Evolutionary conservation across 2,329 filamentous ascomycete genomes (phyloP).

Genomic region (Penicillium griseofulvum): DNA sequence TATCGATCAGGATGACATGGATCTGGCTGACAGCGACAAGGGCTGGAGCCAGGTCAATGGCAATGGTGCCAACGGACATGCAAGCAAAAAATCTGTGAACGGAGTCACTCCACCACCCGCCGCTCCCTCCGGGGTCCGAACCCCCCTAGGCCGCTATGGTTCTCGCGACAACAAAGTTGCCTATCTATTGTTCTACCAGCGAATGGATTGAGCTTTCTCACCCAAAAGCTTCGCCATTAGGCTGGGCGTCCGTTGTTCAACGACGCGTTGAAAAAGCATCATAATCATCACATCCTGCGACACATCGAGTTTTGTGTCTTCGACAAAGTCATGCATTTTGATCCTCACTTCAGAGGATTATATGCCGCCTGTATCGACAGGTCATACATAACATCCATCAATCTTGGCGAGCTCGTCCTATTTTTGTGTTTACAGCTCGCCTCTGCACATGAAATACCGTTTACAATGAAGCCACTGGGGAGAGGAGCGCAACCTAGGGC

Average conservation of each 20-base stretch:
- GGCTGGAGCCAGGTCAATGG: slow-evolving; percentile 86
- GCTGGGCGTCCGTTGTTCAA: neutral
- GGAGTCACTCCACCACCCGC: slow-evolving; percentile 54
- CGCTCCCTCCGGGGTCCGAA: slow-evolving; percentile 58
- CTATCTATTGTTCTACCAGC: slow-evolving; percentile 93
- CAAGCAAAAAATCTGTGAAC: slow-evolving; percentile 74
- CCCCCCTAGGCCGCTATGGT: slow-evolving; percentile 55
- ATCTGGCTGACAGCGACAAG: slow-evolving; percentile 62
- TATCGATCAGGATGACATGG: slow-evolving; percentile 62
- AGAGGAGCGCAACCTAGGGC: neutral
- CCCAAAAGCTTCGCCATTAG: neutral
- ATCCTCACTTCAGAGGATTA: slow-evolving; percentile 4
- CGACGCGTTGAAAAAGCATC: slow-evolving; percentile 9
- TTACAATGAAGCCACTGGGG: neutral
- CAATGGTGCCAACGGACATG: slow-evolving; percentile 38
- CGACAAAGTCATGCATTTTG: slow-evolving; percentile 6
- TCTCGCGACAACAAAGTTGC: slow-evolving; percentile 94
- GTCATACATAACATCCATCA: slow-evolving; percentile 14
- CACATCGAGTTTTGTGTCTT: slow-evolving; percentile 2
- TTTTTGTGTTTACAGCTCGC: neutral
- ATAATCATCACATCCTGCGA: slow-evolving; percentile 9
- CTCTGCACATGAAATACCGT: slow-evolving; percentile 3
- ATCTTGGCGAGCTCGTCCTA: slow-evolving; percentile 2
- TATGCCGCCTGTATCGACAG: slow-evolving; percentile 3
- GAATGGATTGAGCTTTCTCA: slow-evolving; percentile 48